These are phyloP conservation scores for Ballota nigra DNA, from an alignment of 257 asterid genomes.

Conservation along the genomic window DNA sequence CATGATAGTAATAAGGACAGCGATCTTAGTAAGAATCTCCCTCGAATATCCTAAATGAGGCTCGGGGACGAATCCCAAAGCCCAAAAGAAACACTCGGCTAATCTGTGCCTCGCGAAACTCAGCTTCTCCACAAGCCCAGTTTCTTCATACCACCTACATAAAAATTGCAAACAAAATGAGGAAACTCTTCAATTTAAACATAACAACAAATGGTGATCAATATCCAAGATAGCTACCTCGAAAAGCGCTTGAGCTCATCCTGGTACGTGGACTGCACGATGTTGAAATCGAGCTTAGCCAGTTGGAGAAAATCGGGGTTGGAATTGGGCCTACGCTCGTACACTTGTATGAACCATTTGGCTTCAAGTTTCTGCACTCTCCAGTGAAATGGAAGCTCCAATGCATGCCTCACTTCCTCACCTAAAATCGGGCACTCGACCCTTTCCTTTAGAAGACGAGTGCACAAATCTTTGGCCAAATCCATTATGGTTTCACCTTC, in stretches of 20 bases:
- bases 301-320: slow-evolving; percentile 26
- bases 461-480: slow-evolving; percentile 31
- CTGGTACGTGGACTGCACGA: slow-evolving; percentile 38
- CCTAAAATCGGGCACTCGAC: slow-evolving; percentile 16
- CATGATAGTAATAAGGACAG: slow-evolving; percentile 22
- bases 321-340: slow-evolving; percentile 10
- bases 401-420: slow-evolving; percentile 35
- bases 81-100: slow-evolving; percentile 46
- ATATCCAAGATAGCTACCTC: slow-evolving; percentile 35
- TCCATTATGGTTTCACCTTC: slow-evolving; percentile 49
- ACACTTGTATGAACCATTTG: slow-evolving; percentile 40
- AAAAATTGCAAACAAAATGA: not conserved
- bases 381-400: slow-evolving; percentile 59
- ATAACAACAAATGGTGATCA: not conserved
- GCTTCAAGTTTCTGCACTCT: slow-evolving; percentile 47
- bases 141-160: slow-evolving; percentile 42
- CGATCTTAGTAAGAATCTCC: slow-evolving; percentile 29
- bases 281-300: slow-evolving; percentile 37
- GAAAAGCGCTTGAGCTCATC: slow-evolving; percentile 39
- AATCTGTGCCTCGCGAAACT: slow-evolving; percentile 45
- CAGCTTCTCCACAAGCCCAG: slow-evolving; percentile 33
- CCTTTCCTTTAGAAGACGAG: slow-evolving; percentile 19
- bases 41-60: slow-evolving; percentile 32
- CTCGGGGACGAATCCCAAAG: slow-evolving; percentile 36
- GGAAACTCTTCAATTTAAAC: not conserved